phyloP scores from a whole-genome alignment of 352 stramenopile species.

The Globisporangium polare region DNA sequence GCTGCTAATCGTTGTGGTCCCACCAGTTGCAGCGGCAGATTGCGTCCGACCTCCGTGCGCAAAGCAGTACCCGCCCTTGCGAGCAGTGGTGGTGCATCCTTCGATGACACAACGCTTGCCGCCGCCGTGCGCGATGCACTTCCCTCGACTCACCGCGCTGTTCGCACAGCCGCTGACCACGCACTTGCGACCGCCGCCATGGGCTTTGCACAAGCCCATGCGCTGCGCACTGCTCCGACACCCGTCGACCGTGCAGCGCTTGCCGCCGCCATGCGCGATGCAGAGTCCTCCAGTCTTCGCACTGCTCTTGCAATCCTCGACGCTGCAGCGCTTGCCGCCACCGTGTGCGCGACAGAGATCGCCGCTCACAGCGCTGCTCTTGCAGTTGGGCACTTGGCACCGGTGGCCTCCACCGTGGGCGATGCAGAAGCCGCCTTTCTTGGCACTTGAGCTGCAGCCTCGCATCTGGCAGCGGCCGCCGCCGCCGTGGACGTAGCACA shows the following conservation, averaged over 20 bases:
- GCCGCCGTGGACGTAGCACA: conserved; percentile 84
- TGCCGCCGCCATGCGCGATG: conserved; percentile 80
- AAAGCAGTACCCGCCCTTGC: conserved; percentile 81
- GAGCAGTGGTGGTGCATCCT: conserved; percentile 72
- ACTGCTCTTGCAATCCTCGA: conserved; percentile 70
- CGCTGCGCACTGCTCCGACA: conserved; percentile 78
- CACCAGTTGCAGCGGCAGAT: neutral
- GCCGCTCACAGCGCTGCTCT: conserved; percentile 74
- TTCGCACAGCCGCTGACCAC: conserved; percentile 56
- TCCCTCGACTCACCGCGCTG: conserved; percentile 77
- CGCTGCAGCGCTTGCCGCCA: conserved; percentile 68
- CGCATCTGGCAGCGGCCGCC: conserved; percentile 71
- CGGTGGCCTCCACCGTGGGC: conserved; percentile 81
- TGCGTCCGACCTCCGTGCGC: conserved; percentile 54
- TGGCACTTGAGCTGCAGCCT: conserved; percentile 73
- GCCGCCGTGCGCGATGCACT: conserved; percentile 81
- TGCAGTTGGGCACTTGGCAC: conserved; percentile 66
- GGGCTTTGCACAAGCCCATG: conserved; percentile 80
- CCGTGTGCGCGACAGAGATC: conserved; percentile 80
- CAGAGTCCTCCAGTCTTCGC: conserved; percentile 82
- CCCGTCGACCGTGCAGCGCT: conserved; percentile 67
- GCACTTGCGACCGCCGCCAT: conserved; percentile 80
- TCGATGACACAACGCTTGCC: conserved; percentile 76
- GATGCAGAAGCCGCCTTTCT: conserved; percentile 84
- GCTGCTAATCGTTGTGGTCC: conserved; percentile 2